phyloP scores from a whole-genome alignment of 192 early-diverging fungal genomes.

The Backusella tarrabulga region DNA sequence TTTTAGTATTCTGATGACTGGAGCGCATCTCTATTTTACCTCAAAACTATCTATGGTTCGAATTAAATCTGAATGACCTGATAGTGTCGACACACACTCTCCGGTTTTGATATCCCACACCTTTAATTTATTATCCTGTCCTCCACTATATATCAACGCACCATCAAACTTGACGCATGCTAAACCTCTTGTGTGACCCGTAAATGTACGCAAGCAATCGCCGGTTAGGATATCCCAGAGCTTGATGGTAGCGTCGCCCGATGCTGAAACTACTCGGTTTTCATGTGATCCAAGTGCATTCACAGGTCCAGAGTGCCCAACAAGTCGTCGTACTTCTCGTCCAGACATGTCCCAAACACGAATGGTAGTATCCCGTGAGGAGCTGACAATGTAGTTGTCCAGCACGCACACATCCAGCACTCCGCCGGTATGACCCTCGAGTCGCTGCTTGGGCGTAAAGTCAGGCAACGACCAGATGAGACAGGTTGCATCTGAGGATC shows the following conservation, averaged over 20 bases:
- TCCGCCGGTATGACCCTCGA: constrained; percentile 76
- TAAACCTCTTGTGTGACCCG: constrained; percentile 78
- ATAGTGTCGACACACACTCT: constrained; percentile 55
- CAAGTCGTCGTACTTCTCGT: constrained; percentile 59
- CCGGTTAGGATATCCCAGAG: constrained; percentile 77
- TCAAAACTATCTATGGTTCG: constrained; percentile 83
- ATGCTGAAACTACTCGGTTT: constrained; percentile 77
- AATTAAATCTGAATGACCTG: constrained; percentile 73
- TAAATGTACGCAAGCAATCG: constrained; percentile 66
- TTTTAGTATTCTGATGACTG: background rate
- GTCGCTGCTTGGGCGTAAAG: constrained; percentile 40
- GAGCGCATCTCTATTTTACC: constrained; percentile 3
- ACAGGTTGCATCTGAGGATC: constrained; percentile 83
- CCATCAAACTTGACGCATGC: constrained; percentile 85
- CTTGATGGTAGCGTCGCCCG: constrained; percentile 79
- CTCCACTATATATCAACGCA: constrained; percentile 71
- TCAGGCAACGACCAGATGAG: constrained; percentile 71
- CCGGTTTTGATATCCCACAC: constrained; percentile 59
- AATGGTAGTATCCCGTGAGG: constrained; percentile 92
- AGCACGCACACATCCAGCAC: constrained; percentile 89
- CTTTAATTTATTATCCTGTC: constrained; percentile 77
- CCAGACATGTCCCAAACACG: constrained; percentile 81
- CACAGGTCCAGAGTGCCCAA: constrained; percentile 91
- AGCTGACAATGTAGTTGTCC: constrained; percentile 71
- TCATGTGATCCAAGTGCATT: constrained; percentile 86